These are phyloP conservation scores for Fusarium sp. DNA, from an alignment of 2,329 filamentous ascomycete genomes.

Conservation along the genomic window DNA sequence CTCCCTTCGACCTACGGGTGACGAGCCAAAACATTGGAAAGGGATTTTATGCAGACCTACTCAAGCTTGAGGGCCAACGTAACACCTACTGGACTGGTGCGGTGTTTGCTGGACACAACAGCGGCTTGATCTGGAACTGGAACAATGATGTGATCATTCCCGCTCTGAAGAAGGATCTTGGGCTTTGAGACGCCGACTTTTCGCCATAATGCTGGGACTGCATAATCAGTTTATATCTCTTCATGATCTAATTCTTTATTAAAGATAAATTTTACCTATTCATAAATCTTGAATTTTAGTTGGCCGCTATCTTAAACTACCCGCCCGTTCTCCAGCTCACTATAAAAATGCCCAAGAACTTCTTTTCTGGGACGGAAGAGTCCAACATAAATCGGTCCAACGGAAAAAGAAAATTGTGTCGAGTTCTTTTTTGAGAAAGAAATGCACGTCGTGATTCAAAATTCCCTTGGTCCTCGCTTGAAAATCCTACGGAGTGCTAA, in stretches of 20 bases:
- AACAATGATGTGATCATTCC: constrained; percentile 37
- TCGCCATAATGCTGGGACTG: not conserved
- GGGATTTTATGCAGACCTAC: constrained; percentile 32
- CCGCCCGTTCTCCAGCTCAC: too few species aligned
- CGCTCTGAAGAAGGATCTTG: constrained; percentile 34
- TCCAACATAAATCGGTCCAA: too few species aligned
- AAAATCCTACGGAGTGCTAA: too few species aligned
- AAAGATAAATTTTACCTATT: too few species aligned
- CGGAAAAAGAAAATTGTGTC: too few species aligned
- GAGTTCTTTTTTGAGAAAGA: too few species aligned
- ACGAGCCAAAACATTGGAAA: not conserved
- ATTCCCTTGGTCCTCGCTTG: not conserved
- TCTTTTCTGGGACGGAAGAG: too few species aligned
- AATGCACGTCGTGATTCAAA: not conserved
- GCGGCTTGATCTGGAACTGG: constrained; percentile 40
- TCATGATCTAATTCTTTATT: too few species aligned
- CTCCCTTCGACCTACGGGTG: constrained; percentile 36
- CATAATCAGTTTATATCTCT: not conserved
- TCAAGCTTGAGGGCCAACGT: constrained; percentile 21
- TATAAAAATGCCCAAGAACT: too few species aligned
- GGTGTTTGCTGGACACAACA: constrained; percentile 41
- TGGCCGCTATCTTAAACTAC: too few species aligned
- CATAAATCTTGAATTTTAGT: too few species aligned
- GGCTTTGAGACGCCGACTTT: constrained; percentile 6
- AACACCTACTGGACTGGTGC: constrained; percentile 45